phyloP scores from a whole-genome alignment of 345 rosid species.

The Lepidium aucheri region DNA sequence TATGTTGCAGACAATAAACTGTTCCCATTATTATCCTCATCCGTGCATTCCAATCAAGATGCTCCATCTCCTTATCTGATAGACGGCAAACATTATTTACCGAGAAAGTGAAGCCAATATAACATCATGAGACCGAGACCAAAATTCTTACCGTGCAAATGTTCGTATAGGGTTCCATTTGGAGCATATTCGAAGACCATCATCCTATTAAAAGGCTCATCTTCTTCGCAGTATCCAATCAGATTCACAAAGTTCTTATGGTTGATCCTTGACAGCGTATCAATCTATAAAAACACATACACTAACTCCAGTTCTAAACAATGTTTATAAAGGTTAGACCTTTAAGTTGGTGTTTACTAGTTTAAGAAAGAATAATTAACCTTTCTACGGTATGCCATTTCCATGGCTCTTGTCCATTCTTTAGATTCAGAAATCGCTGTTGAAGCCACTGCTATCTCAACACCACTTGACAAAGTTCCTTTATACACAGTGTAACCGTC shows the following conservation, averaged over 20 bases:
- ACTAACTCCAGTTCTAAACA: neutral
- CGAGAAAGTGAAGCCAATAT: neutral
- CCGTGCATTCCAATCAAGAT: constrained; percentile 85
- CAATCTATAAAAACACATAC: constrained; percentile 44
- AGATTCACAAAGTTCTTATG: constrained; percentile 95
- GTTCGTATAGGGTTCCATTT: constrained; percentile 82
- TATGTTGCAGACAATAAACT: constrained; percentile 85
- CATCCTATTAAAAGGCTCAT: constrained; percentile 86
- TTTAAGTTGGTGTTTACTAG: too few species aligned
- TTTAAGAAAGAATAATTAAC: constrained; percentile 25
- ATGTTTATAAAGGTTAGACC: neutral
- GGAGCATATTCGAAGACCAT: constrained; percentile 99
- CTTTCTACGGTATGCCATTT: constrained; percentile 90
- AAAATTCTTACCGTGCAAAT: constrained; percentile 60
- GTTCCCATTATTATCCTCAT: constrained; percentile 80
- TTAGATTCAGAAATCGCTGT: constrained; percentile 61
- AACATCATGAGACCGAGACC: neutral
- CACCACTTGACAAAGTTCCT: constrained; percentile 83
- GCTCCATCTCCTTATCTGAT: constrained; percentile 87
- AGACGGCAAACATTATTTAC: constrained; percentile 1
- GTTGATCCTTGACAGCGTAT: constrained; percentile 61
- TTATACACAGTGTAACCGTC: constrained; percentile 89
- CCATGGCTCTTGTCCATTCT: constrained; percentile 85
- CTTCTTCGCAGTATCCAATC: constrained; percentile 79
- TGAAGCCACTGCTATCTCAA: constrained; percentile 92